Conservation (phyloP, 1,284 basidiomycete genomes). For the Psilocybe mexicana region DNA sequence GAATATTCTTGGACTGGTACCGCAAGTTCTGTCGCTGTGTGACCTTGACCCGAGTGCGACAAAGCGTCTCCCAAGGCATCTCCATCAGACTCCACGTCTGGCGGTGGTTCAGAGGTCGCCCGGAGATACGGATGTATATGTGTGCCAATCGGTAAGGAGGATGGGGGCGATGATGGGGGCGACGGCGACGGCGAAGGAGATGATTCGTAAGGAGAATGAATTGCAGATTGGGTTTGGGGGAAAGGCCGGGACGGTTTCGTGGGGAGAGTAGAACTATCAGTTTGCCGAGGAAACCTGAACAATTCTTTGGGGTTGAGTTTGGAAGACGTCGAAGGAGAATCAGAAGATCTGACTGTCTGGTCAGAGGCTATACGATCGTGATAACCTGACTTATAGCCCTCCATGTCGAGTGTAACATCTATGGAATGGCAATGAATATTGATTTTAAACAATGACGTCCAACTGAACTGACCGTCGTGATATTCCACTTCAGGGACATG, state of each 20-base stretch:
- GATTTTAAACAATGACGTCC: background rate
- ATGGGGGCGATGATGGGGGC: constrained; percentile 15
- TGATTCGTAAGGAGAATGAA: constrained; percentile 17
- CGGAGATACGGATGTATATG: constrained; percentile 39
- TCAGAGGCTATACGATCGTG: constrained; percentile 42
- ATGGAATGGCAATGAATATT: background rate
- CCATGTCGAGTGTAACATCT: constrained; percentile 67
- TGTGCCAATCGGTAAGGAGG: constrained; percentile 13
- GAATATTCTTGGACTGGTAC: constrained; percentile 61
- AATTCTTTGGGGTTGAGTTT: background rate
- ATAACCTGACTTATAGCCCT: constrained; percentile 59
- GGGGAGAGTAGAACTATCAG: background rate
- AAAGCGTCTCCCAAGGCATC: constrained; percentile 22
- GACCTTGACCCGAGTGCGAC: constrained; percentile 6
- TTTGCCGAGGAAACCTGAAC: constrained; percentile 14
- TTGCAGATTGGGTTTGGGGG: constrained; percentile 23
- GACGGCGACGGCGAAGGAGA: constrained; percentile 19
- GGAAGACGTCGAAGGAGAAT: constrained; percentile 14
- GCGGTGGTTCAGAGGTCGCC: constrained; percentile 60
- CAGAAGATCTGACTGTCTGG: constrained; percentile 33
- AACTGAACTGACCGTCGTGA: constrained; percentile 52
- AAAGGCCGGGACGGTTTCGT: constrained; percentile 7
- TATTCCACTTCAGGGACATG: constrained; percentile 70
- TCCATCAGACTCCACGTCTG: constrained; percentile 33
- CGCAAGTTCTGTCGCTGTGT: constrained; percentile 14